Conservation (phyloP, 345 rosid species). For the Linum tenue region DNA sequence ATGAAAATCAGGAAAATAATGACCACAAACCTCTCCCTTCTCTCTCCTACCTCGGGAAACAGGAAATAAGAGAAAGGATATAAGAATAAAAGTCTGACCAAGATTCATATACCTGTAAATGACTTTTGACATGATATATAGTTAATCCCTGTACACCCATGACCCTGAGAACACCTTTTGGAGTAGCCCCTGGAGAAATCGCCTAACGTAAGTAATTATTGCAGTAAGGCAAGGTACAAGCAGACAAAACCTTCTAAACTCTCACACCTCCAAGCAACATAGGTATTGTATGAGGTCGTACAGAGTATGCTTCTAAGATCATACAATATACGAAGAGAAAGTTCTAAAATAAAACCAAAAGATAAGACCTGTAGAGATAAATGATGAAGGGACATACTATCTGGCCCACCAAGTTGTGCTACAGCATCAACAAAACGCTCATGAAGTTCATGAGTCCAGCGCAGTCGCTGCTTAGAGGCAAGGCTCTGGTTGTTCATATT, state of each 20-base stretch:
- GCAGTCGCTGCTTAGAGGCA: constrained; percentile 91
- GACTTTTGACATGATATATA: constrained; percentile 97
- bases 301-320: neutral
- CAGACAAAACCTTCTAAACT: neutral
- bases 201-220: neutral
- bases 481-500: constrained; percentile 53
- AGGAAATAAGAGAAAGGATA: constrained; percentile 3
- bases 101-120: constrained; percentile 58
- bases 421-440: constrained; percentile 99
- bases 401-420: constrained; percentile 98
- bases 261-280: neutral
- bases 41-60: neutral
- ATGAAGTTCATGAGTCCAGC: constrained; percentile 98
- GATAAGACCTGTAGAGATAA: neutral
- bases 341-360: neutral
- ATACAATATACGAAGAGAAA: neutral
- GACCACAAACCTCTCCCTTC: constrained; percentile 4
- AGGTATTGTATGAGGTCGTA: neutral
- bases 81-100: neutral
- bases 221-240: neutral
- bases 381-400: constrained; percentile 50
- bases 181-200: constrained; percentile 74
- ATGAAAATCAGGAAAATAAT: neutral
- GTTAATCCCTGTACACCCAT: constrained; percentile 98
- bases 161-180: constrained; percentile 96